Evolutionary conservation across 75 land plant genomes (phyloP), one percentile per base, ranked within the genome.

Genomic region (Cupressus sempervirens): DNA sequence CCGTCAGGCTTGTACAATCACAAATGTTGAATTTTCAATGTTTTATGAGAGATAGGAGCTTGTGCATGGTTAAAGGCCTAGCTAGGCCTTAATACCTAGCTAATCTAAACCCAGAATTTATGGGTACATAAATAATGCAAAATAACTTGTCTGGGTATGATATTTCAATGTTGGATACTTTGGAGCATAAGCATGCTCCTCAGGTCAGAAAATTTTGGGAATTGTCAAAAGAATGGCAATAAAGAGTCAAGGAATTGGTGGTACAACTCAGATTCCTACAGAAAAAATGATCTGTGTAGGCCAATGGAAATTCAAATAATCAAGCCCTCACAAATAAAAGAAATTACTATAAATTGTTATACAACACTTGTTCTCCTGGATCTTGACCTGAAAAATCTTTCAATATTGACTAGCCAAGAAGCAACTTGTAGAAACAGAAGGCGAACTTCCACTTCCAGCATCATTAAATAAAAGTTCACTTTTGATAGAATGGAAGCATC

Each of bases 371-470:
- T 32, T 72, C n/a, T 1, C 35, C 36, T 23, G 35, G 74, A 72
- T 15, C 36, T 30, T 32, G 12, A 72, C 74, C 35, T 72, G 35
- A 72, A 72, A 32, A 29, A 72, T 72, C 74, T 82, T 54, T 82
- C 52, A 54, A 82, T 16, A 46, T 20, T 50, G 35, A 82, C 53
- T 32, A 94, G 84, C 94, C 93, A 91, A 50, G 91, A 40, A 7
- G 91, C 90, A 6, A 95, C 29, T 85, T 89, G 91, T 89, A 95
- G 88, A 36, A 36, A 76, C 5, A 91, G 65, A 2, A 95, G 85
- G 10, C 93, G 95, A 84, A 89, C 89, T 87, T 90, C 93, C 54
- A 92, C 76, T 83, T 89, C 80, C 46, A 94, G 41, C 35, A 82
- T 85, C 56, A 94, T 93, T 26, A 92, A 73, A 86, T 87, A 90